A percentile compares a stretch with the other conserved stretches of the same genome.
phyloP scores from a whole-genome alignment of 495 filamentous ascomycete species.

The Delitschia confertaspora region DNA sequence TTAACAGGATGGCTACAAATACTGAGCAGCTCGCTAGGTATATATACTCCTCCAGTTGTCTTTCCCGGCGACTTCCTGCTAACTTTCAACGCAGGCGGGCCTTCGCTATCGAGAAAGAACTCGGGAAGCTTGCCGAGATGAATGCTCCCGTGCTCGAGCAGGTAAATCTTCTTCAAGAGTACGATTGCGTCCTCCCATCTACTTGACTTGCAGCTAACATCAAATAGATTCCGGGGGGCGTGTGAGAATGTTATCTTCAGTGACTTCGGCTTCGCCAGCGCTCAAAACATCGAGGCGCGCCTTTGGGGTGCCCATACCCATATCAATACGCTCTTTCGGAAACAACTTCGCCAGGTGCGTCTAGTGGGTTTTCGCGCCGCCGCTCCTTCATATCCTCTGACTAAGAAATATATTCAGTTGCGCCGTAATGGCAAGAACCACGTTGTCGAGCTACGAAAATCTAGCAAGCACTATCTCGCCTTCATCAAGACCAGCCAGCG shows the following conservation, averaged over 20 bases:
- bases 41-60: constrained; percentile 30
- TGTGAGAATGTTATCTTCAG: constrained; percentile 64
- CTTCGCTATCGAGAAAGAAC: constrained; percentile 14
- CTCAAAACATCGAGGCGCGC: constrained; percentile 52
- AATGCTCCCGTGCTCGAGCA: constrained; percentile 11
- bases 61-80: neutral
- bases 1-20: constrained; percentile 39
- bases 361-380: no score
- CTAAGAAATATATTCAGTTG: constrained; percentile 15
- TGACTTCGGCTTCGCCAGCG: constrained; percentile 61
- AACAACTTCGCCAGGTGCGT: constrained; percentile 46
- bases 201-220: constrained; percentile 12
- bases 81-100: constrained; percentile 19
- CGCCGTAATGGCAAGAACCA: constrained; percentile 50
- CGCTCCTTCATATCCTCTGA: no score
- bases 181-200: neutral
- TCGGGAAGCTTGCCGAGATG: constrained; percentile 17
- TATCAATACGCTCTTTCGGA: constrained; percentile 69
- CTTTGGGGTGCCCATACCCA: constrained; percentile 74
- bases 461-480: constrained; percentile 65
- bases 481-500: constrained; percentile 80
- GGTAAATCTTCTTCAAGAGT: constrained; percentile 17
- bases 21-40: constrained; percentile 24
- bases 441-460: constrained; percentile 67
- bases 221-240: constrained; percentile 54